Evolutionary conservation across 2,329 filamentous ascomycete species (phyloP), one percentile per base, ranked within the genome.

Genomic region (Fusarium sp.): DNA sequence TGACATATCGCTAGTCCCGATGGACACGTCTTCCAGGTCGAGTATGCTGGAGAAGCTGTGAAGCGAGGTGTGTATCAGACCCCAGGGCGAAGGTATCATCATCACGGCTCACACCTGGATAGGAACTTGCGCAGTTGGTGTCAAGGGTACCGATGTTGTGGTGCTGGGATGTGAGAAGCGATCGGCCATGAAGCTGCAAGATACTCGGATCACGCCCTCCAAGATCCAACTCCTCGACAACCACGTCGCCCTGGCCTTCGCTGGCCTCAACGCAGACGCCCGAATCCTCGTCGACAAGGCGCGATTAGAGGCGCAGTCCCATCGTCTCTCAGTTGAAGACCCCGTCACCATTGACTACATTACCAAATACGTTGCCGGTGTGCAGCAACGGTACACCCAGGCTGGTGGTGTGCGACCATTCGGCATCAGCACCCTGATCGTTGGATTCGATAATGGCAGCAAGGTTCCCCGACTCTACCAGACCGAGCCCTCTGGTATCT

Each of bases 1-100:
- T 91, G 84, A 92, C 82, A 42, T n/a, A 56, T 56, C 22, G 66
- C 57, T 81, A 98, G 96, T 90, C 96, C 96, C 81, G 96, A 99
- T 86, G 96, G 96, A 85, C 96, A 99, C 88, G 96, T 99, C 80
- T 99, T 99, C 87, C 96, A 99, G 86, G 96, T 99, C 81, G 96
- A 99, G 89, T 99, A 99, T 90, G 96, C 96, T 65, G 93, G 97
- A 77, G 96, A 99, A 87, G 96, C 96, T 77, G 96, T 99, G 77
- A 99, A 99, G 89, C 88, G 96, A 94, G 96, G 96, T 96, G 86
- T 69, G 82, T 79, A 79, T 64, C 12, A 59, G 36, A 44, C 59
- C 24, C 24, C 6, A 59, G 27, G n/a, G 38, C 42, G 17, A 64
- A 53, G 62, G 55, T 46, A 38, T 60, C 57, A 40, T 55, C 33